phyloP scores from a whole-genome alignment of 768 basidiomycete species.

The Tremella mesenterica region DNA sequence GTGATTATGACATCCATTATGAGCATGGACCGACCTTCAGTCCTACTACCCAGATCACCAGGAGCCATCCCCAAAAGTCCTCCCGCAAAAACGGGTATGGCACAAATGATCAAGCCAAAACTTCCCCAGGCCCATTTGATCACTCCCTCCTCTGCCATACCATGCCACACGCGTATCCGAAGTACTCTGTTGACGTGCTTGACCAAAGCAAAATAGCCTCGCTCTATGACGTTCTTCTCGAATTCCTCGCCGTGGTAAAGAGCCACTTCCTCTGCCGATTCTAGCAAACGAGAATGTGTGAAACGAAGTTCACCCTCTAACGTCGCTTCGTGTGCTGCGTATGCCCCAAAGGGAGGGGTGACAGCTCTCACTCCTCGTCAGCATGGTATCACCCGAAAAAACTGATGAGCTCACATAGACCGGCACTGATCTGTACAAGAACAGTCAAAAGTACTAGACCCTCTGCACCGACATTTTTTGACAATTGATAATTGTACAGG shows the following conservation, averaged over 20 bases:
- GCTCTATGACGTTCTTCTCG: conserved; percentile 83
- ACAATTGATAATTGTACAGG: conserved; percentile 90
- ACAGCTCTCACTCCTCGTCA: conserved; percentile 61
- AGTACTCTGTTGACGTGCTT: conserved; percentile 78
- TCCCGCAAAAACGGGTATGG: conserved; percentile 80
- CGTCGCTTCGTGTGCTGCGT: conserved; percentile 70
- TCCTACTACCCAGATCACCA: conserved; percentile 70
- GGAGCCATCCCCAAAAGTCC: conserved; percentile 62
- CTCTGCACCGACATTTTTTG: conserved; percentile 88
- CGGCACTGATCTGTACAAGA: conserved; percentile 73
- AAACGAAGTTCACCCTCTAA: conserved; percentile 83
- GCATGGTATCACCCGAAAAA: not conserved
- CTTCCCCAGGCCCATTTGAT: conserved; percentile 93
- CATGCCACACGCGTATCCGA: conserved; percentile 75
- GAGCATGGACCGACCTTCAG: conserved; percentile 58
- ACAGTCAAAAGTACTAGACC: conserved; percentile 74
- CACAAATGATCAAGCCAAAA: conserved; percentile 82
- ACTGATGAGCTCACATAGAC: conserved; percentile 54
- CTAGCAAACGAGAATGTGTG: conserved; percentile 80
- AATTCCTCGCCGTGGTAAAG: conserved; percentile 79
- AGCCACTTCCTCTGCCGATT: conserved; percentile 59
- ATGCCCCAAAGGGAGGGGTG: conserved; percentile 86
- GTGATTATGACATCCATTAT: not conserved
- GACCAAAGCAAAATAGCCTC: conserved; percentile 73
- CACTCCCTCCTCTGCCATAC: conserved; percentile 85